Evolutionary conservation across 768 basidiomycete species (phyloP).

Genomic region (Leccinum aurantiacum): DNA sequence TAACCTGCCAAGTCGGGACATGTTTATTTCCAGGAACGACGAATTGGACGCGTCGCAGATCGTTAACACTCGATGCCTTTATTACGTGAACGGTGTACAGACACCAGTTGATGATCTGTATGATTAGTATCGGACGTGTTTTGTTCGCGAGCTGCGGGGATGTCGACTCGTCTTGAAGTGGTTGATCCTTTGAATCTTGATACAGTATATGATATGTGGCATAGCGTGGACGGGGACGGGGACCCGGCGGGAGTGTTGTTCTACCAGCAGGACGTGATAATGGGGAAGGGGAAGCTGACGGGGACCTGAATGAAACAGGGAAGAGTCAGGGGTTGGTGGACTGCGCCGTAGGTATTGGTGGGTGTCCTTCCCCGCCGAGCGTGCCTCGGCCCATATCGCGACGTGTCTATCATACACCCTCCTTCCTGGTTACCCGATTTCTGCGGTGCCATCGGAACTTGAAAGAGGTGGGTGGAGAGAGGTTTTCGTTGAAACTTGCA

Average conservation of each 20-base stretch:
- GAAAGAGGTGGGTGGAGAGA: neutral
- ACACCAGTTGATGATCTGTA: neutral
- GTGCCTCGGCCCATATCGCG: neutral
- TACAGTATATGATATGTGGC: conserved; percentile 13
- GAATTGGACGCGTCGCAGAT: neutral
- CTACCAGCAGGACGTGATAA: neutral
- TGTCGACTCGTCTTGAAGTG: conserved; percentile 3
- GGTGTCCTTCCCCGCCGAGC: conserved; percentile 10
- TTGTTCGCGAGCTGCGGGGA: conserved; percentile 2
- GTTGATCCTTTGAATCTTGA: neutral
- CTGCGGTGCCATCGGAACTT: conserved; percentile 8
- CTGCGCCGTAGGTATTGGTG: conserved; percentile 9
- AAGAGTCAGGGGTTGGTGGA: neutral
- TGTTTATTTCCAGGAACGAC: neutral
- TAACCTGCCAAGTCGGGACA: neutral
- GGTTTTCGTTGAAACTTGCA: neutral
- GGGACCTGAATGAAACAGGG: neutral
- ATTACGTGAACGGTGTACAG: neutral
- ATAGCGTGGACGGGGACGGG: neutral
- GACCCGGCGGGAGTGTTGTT: neutral
- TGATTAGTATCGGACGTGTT: neutral
- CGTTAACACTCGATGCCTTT: neutral
- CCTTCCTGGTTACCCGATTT: neutral
- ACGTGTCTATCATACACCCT: neutral
- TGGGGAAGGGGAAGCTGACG: neutral